These are phyloP conservation scores for Rhodamnia rubescens DNA, from an alignment of 345 rosid genomes.

Conservation along the genomic window DNA sequence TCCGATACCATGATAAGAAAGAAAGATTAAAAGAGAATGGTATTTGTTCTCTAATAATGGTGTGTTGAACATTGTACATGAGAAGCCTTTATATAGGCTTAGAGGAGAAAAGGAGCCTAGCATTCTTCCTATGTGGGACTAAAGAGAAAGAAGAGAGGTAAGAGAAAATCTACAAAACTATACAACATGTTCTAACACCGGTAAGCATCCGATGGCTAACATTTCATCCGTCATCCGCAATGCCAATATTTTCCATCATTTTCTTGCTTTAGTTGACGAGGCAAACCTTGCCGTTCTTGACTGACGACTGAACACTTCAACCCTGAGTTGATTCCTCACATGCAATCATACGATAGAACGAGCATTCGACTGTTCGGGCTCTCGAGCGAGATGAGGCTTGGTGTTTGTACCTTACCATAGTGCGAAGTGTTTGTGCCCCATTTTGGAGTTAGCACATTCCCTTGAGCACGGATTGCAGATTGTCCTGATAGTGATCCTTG, in stretches of 20 bases:
- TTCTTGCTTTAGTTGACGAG: conserved; percentile 36
- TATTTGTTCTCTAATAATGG: too few relatives aligned
- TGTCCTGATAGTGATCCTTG: neutral
- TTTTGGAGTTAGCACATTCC: neutral
- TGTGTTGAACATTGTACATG: too few relatives aligned
- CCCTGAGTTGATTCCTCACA: conserved; percentile 24
- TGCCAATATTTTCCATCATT: conserved; percentile 40
- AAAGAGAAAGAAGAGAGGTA: too few relatives aligned
- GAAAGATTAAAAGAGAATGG: too few relatives aligned
- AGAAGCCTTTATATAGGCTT: too few relatives aligned
- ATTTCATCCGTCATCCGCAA: conserved; percentile 74
- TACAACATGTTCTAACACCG: too few relatives aligned
- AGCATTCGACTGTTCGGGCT: neutral
- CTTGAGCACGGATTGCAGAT: neutral
- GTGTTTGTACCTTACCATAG: neutral
- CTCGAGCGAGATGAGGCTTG: neutral
- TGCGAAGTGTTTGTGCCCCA: neutral
- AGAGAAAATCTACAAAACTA: too few relatives aligned
- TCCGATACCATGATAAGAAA: too few relatives aligned
- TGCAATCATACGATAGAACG: neutral
- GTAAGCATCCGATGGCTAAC: conserved; percentile 37
- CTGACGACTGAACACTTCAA: conserved; percentile 31
- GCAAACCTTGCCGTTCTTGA: conserved; percentile 41
- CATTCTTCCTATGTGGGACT: too few relatives aligned
- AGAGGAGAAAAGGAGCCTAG: too few relatives aligned